A percentile compares a stretch with the other conserved stretches of the same genome.
Evolutionary conservation across 2,329 filamentous ascomycete genomes (phyloP).

Genomic region (Exserohilum turcica): DNA sequence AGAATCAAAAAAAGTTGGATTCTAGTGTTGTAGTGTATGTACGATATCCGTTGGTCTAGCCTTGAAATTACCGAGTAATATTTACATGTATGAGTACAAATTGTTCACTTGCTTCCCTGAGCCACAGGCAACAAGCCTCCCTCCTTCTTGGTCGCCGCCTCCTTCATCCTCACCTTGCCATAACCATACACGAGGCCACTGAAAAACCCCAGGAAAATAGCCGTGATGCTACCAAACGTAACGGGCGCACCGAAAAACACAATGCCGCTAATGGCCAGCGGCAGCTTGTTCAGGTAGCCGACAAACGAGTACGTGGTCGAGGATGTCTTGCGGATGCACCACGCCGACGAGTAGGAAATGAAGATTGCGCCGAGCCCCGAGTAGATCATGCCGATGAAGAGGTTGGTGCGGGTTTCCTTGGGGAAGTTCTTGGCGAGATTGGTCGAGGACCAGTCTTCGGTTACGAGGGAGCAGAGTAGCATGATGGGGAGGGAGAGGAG

Average conservation of each 20-base stretch:
- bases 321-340: conserved; percentile 96
- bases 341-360: conserved; percentile 97
- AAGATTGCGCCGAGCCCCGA: conserved; percentile 92
- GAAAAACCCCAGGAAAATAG: conserved; percentile 88
- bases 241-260: conserved; percentile 95
- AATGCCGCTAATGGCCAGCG: conserved; percentile 87
- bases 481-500: conserved; percentile 93
- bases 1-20: no score
- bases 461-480: conserved; percentile 75
- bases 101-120: no score
- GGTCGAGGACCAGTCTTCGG: conserved; percentile 87
- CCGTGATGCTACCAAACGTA: conserved; percentile 87
- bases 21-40: no score
- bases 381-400: conserved; percentile 88
- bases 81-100: no score
- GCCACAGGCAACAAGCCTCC: no score
- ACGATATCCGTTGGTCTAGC: no score
- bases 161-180: conserved; percentile 83
- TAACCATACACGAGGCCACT: conserved; percentile 89
- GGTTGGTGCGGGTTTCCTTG: conserved; percentile 71
- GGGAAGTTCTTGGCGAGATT: conserved; percentile 92
- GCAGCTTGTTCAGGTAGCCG: conserved; percentile 97
- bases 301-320: conserved; percentile 99
- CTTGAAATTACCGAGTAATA: no score
- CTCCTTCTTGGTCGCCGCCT: conserved; percentile 44